Percentiles rank a stretch among this genome's conserved stretches.
These are phyloP conservation scores for Xanthoparmelia taractica DNA, from an alignment of 495 filamentous ascomycete species.

Conservation along the genomic window DNA sequence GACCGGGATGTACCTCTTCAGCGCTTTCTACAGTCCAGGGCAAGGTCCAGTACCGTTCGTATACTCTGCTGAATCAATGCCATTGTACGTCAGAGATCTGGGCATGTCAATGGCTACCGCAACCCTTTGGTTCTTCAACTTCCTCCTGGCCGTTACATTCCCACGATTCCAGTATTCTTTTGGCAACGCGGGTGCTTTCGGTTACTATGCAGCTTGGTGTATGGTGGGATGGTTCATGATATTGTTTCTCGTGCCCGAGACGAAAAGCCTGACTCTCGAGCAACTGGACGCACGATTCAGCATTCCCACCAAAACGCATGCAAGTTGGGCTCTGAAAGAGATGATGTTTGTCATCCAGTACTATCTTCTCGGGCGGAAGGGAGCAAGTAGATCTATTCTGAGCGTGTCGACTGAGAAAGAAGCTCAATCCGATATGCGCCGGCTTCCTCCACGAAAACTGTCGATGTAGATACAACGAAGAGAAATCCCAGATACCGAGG, in stretches of 20 bases:
- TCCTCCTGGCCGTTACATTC: constrained; percentile 52
- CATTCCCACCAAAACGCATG: constrained; percentile 15
- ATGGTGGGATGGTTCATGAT: constrained; percentile 49
- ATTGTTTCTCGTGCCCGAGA: constrained; percentile 50
- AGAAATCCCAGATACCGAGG: neutral
- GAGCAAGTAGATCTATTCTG: constrained; percentile 11
- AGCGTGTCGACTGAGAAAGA: neutral
- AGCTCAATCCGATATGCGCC: constrained; percentile 1
- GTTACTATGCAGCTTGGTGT: constrained; percentile 57
- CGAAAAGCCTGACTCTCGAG: constrained; percentile 49
- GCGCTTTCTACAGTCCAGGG: constrained; percentile 48
- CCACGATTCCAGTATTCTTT: constrained; percentile 43
- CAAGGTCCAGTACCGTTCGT: constrained; percentile 35
- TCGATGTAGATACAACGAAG: neutral
- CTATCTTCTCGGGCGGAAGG: constrained; percentile 15
- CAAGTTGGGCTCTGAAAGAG: constrained; percentile 18
- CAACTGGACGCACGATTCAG: constrained; percentile 35
- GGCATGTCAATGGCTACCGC: constrained; percentile 25
- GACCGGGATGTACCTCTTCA: constrained; percentile 40
- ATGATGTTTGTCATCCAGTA: constrained; percentile 12
- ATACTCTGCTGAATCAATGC: constrained; percentile 54
- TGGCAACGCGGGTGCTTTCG: constrained; percentile 49
- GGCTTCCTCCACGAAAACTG: constrained; percentile 9
- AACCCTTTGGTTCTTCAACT: constrained; percentile 42
- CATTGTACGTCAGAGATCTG: constrained; percentile 54